A percentile compares a stretch with the other conserved stretches of the same genome.
Evolutionary conservation across 169 alveolate species (phyloP).

Genomic region (Amoebophrya sp.): DNA sequence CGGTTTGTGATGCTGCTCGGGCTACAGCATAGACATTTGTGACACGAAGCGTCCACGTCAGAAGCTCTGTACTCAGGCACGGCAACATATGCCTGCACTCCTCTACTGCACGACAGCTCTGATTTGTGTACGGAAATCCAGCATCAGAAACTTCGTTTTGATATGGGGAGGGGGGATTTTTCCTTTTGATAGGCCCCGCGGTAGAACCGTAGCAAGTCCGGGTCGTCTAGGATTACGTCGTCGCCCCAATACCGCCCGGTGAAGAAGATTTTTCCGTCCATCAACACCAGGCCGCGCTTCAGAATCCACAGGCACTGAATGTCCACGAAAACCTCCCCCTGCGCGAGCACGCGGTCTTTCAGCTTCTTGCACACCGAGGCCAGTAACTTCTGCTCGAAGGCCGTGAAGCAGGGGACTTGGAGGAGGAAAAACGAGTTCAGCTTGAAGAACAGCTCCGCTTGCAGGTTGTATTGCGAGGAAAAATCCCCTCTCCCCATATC

Average conservation of each 20-base stretch:
- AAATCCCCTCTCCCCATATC: no score
- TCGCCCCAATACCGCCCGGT: neutral
- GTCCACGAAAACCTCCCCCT: conserved; percentile 9
- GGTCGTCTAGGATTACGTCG: neutral
- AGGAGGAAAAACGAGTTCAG: neutral
- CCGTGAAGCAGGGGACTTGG: neutral
- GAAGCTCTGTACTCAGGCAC: no score
- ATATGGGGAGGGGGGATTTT: no score
- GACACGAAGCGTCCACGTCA: no score
- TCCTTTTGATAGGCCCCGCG: no score
- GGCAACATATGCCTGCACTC: no score
- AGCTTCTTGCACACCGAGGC: neutral
- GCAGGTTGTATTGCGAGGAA: no score
- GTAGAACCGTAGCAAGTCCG: neutral
- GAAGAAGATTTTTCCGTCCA: neutral
- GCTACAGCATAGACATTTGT: no score
- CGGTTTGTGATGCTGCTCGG: no score
- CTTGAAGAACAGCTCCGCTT: neutral
- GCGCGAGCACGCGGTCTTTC: neutral
- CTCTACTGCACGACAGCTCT: no score
- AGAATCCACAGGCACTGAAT: neutral
- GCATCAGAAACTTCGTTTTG: no score
- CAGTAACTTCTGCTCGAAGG: neutral
- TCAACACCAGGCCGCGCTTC: neutral
- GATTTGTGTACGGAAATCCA: no score